These are phyloP conservation scores for Saxophila tyrrhenica DNA, from an alignment of 495 filamentous ascomycete species.

Conservation along the genomic window DNA sequence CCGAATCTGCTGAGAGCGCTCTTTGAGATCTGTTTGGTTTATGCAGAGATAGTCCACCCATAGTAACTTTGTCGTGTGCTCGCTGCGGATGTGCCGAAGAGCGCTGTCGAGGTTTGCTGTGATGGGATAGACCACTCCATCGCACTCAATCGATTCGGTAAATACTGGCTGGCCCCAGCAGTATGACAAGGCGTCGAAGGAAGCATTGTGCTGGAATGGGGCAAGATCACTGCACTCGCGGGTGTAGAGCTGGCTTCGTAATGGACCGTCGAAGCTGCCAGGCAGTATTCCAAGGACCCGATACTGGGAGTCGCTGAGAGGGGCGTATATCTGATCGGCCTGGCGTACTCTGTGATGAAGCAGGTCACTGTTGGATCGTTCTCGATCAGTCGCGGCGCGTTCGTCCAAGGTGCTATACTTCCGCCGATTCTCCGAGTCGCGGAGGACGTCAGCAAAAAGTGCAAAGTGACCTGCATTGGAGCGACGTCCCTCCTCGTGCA, in stretches of 20 bases:
- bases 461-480: no score
- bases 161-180: neutral
- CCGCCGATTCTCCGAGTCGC: no score
- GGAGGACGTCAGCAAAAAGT: no score
- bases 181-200: neutral
- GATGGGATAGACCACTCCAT: neutral
- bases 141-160: neutral
- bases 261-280: no score
- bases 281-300: neutral
- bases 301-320: neutral
- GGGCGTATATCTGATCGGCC: neutral
- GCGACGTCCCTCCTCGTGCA: no score
- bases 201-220: neutral
- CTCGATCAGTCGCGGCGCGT: no score
- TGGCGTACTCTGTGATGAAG: neutral
- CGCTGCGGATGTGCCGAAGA: neutral
- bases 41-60: constrained; percentile 5
- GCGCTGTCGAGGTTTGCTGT: neutral
- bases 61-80: neutral
- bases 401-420: no score
- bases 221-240: neutral
- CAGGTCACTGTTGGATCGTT: neutral
- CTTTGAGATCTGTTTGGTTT: neutral
- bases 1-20: neutral
- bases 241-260: no score